Evolutionary conservation across 495 filamentous ascomycete species (phyloP).

Genomic region (Paragyromitra xinjiangensis): DNA sequence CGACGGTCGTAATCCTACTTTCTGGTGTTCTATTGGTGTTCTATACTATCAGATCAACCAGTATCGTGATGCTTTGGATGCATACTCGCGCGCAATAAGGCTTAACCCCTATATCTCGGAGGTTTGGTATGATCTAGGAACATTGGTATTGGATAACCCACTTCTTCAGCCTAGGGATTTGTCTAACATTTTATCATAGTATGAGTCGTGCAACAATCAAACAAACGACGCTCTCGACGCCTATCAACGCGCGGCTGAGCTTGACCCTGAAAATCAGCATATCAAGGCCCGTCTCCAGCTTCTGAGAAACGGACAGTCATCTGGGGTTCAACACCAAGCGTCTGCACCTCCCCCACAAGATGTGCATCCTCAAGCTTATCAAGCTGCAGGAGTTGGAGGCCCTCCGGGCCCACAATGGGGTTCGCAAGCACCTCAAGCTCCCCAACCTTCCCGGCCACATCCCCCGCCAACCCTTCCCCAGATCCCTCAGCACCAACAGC

Average conservation of each 20-base stretch:
- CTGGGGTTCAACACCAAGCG: constrained; percentile 71
- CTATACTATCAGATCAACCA: constrained; percentile 99
- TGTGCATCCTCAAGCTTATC: constrained; percentile 84
- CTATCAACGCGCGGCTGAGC: constrained; percentile 91
- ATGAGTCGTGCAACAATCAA: constrained; percentile 99
- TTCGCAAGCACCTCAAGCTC: constrained; percentile 68
- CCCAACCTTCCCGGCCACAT: constrained; percentile 63
- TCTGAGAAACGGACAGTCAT: constrained; percentile 78
- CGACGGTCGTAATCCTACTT: constrained; percentile 96
- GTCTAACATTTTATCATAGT: constrained; percentile 64
- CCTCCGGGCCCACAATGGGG: constrained; percentile 88
- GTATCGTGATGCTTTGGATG: constrained; percentile 97
- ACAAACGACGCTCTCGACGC: constrained; percentile 95
- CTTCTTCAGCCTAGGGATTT: constrained; percentile 28
- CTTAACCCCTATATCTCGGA: constrained; percentile 99
- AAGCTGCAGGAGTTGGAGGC: constrained; percentile 71
- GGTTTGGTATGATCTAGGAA: constrained; percentile 99
- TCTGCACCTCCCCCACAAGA: constrained; percentile 79
- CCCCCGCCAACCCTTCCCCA: constrained; percentile 71
- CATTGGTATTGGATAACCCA: constrained; percentile 72
- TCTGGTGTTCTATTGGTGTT: constrained; percentile 99
- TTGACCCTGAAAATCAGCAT: constrained; percentile 91
- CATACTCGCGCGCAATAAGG: constrained; percentile 96
- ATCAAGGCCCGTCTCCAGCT: constrained; percentile 95
- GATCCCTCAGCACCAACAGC: constrained; percentile 75